These are phyloP conservation scores for Lichtheimia ramosa DNA, from an alignment of 371 early-diverging fungal genomes.

Conservation along the genomic window DNA sequence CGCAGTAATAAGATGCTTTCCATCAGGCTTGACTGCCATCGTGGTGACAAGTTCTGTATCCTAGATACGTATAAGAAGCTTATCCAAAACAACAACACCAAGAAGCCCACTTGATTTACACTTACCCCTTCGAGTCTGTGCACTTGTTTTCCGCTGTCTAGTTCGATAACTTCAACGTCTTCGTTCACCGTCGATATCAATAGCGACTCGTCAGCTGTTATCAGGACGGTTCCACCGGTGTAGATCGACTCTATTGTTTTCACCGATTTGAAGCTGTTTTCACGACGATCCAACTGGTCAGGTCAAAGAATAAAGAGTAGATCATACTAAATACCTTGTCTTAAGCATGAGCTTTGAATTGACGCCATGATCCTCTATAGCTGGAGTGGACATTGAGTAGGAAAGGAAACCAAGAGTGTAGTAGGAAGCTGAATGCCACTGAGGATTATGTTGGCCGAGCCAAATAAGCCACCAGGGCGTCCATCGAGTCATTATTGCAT, in stretches of 20 bases:
- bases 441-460: too few relatives aligned
- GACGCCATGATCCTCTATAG: constrained; percentile 27
- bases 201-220: constrained; percentile 68
- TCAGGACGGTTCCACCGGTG: constrained; percentile 87
- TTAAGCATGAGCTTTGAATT: constrained; percentile 24
- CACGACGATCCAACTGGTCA: not conserved
- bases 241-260: constrained; percentile 88
- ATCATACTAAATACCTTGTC: constrained; percentile 14
- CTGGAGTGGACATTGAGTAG: too few relatives aligned
- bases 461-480: too few relatives aligned
- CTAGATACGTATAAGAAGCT: constrained; percentile 25
- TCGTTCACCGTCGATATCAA: constrained; percentile 84
- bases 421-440: too few relatives aligned
- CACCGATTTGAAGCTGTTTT: constrained; percentile 68
- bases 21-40: constrained; percentile 83
- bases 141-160: constrained; percentile 67
- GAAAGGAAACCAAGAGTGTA: too few relatives aligned
- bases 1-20: constrained; percentile 75
- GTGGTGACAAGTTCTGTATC: constrained; percentile 87
- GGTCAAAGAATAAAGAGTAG: not conserved
- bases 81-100: too few relatives aligned
- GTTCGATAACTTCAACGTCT: constrained; percentile 78
- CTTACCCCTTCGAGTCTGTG: constrained; percentile 71
- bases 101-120: not conserved
- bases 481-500: too few relatives aligned